Evolutionary conservation across 441 rosid genomes (phyloP), one percentile per base, ranked within the genome.

Genomic region (Pelargonium australe): DNA sequence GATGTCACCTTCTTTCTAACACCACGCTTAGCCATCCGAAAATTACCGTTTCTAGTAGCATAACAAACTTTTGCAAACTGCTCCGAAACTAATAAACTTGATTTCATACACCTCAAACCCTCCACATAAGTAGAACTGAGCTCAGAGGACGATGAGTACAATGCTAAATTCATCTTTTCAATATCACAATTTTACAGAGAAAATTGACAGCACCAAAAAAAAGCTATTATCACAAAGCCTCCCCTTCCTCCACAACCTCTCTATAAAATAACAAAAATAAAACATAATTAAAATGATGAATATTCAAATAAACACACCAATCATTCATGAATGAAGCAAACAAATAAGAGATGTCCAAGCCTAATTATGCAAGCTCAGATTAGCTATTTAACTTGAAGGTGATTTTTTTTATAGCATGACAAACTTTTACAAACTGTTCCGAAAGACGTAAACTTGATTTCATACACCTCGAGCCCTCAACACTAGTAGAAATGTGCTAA

Each of bases 121-220:
- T 77, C 83, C 12, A 81, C 67, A 68, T 71, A 81, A 47, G 82
- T 78, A 81, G 77, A 77, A 65, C 74, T 44, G 70, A 84, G 12
- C 76, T 87, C 85, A 7, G 79, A 67, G 72, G 77, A 77, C 3
- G 81, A 76, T 23, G 87, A 76, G 55, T 82, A 76, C 19, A 76
- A 69, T 14, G 84, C 76, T 73, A 78, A 74, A 20, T 73, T 81
- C 89, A 86, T 87, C 64, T 72, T 70, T 67, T 17, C 43, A 64
- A 51, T 45, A 73, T 63, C 58, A 65, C 10, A 65, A 23, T 37
- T 40, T 51, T 20, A 16, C 23, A 55, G 17, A 55, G 61, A 55
- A 55, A 19, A 55, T 5, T 55, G 61, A 55, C 40, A 17, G 14
- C 61, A 3, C 61, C 25, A 55, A 7, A 14, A 17, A 17, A 55